These are phyloP conservation scores for Biancaea sappan DNA, from an alignment of 306 rosid genomes.

Conservation along the genomic window DNA sequence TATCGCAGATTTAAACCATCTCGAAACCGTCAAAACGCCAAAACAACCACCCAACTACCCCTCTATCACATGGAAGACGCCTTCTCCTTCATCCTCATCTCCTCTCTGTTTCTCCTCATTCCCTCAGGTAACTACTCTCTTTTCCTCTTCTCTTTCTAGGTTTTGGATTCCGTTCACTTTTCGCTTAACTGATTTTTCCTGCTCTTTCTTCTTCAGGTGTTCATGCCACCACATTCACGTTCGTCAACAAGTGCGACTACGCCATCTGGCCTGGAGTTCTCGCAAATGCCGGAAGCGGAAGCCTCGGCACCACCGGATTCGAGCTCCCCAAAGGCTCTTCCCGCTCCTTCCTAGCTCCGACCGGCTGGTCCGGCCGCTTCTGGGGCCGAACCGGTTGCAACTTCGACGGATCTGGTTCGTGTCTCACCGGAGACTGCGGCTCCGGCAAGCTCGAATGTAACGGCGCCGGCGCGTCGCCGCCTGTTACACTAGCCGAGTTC, in stretches of 20 bases:
- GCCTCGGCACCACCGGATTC: slow-evolving; percentile 81
- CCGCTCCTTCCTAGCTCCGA: slow-evolving; percentile 74
- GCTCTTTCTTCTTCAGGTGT: slow-evolving; percentile 40
- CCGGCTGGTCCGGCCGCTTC: slow-evolving; percentile 99
- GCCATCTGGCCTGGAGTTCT: slow-evolving; percentile 97
- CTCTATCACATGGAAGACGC: not conserved
- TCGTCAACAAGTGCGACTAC: slow-evolving; percentile 75
- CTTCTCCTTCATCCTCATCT: slow-evolving; percentile 26
- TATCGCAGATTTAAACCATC: too few relatives aligned
- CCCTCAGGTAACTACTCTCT: slow-evolving; percentile 39
- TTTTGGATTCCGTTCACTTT: not conserved
- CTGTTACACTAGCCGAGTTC: slow-evolving; percentile 88
- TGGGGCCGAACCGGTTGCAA: slow-evolving; percentile 87
- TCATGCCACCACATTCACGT: slow-evolving; percentile 68
- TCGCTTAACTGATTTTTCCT: not conserved
- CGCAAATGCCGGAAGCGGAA: slow-evolving; percentile 76
- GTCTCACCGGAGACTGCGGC: slow-evolving; percentile 93
- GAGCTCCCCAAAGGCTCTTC: slow-evolving; percentile 74
- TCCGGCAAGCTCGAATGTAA: slow-evolving; percentile 77
- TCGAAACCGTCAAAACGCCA: too few relatives aligned
- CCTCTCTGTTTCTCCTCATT: slow-evolving; percentile 44
- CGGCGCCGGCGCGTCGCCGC: slow-evolving; percentile 94
- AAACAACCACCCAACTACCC: not conserved
- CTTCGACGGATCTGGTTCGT: slow-evolving; percentile 81
- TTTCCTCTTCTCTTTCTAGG: not conserved